Evolutionary conservation across 75 land plant genomes (phyloP).

Genomic region (Isoetes taiwanensis): DNA sequence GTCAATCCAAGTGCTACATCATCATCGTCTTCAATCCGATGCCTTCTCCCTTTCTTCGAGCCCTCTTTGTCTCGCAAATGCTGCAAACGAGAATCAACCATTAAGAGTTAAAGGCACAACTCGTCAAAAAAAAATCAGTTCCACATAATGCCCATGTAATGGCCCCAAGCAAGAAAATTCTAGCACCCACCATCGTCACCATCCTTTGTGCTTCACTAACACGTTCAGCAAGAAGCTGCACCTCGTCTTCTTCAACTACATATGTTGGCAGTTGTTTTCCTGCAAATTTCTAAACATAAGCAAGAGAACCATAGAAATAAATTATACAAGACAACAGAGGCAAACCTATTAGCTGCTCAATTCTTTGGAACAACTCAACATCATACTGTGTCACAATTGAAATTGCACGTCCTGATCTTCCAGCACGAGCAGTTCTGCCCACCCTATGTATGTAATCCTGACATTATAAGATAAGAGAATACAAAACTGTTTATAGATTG

Average conservation of each 20-base stretch:
- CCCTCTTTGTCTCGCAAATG: conserved; percentile 47
- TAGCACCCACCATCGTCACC: conserved; percentile 38
- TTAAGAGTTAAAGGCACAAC: background rate
- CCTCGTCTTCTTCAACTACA: conserved; percentile 52
- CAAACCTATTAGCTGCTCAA: conserved; percentile 77
- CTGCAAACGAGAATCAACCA: conserved; percentile 12
- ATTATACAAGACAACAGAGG: background rate
- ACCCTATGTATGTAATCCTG: conserved; percentile 91
- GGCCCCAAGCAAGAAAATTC: background rate
- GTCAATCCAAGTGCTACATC: too few relatives aligned
- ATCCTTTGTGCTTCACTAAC: conserved; percentile 73
- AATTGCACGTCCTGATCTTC: conserved; percentile 84
- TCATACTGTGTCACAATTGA: conserved; percentile 89
- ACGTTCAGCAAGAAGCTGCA: conserved; percentile 41
- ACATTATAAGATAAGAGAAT: background rate
- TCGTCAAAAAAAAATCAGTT: background rate
- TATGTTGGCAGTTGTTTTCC: conserved; percentile 53
- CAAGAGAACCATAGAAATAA: background rate
- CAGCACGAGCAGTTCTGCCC: conserved; percentile 95
- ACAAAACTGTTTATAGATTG: background rate
- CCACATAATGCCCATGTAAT: background rate
- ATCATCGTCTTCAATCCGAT: conserved; percentile 26
- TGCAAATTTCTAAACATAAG: conserved; percentile 10
- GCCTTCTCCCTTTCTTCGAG: conserved; percentile 27
- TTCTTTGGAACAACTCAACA: conserved; percentile 58